Conservation (phyloP, 768 basidiomycete genomes). For the Suillus sp. region DNA sequence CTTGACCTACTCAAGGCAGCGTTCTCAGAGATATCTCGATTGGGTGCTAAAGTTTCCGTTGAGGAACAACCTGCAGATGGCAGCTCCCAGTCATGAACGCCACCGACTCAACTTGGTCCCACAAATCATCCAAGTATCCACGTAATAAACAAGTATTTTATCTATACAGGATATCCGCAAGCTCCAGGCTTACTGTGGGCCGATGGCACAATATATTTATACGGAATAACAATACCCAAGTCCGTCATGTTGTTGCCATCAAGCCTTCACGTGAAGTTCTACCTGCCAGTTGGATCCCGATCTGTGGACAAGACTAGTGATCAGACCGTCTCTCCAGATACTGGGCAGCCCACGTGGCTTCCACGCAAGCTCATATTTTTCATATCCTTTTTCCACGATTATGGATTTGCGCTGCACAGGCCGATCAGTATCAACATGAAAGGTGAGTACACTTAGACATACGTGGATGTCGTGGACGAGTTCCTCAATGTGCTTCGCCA, state of each 20-base stretch:
- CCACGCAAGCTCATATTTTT: conserved; percentile 39
- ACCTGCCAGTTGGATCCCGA: conserved; percentile 47
- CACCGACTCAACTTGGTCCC: no score
- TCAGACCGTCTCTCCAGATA: conserved; percentile 36
- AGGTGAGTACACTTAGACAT: conserved; percentile 12
- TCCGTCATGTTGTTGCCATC: conserved; percentile 2
- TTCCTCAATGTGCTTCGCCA: conserved; percentile 35
- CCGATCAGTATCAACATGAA: conserved; percentile 3
- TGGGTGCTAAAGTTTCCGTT: conserved; percentile 65
- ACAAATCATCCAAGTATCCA: conserved; percentile 1
- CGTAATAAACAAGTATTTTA: neutral
- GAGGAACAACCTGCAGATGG: conserved; percentile 34
- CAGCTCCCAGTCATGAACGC: neutral
- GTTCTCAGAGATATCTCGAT: conserved; percentile 84
- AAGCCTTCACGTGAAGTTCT: conserved; percentile 38
- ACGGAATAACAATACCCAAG: conserved; percentile 11
- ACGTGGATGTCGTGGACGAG: conserved; percentile 37
- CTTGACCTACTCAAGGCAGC: conserved; percentile 78
- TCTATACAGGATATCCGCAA: conserved; percentile 11
- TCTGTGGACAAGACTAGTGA: conserved; percentile 42
- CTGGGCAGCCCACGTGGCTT: conserved; percentile 19
- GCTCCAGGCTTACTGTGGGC: conserved; percentile 21
- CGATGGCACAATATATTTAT: conserved; percentile 13
- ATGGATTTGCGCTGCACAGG: conserved; percentile 28
- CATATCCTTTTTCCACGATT: conserved; percentile 38